Percentiles rank a stretch among this genome's conserved stretches.
Evolutionary conservation across 345 rosid species (phyloP).

Genomic region (Salix arbutifolia): DNA sequence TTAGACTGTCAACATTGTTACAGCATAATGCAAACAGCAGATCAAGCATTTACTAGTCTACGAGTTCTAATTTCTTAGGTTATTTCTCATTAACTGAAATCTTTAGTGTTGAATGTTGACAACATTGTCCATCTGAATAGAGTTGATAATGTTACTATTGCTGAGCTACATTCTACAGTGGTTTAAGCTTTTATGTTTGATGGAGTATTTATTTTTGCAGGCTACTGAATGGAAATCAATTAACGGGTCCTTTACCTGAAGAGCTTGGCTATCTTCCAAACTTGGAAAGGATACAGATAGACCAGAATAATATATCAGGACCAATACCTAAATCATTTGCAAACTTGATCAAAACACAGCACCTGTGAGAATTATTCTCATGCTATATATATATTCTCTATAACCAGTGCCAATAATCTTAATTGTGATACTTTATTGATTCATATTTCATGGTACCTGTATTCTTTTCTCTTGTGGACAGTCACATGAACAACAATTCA

Average conservation of each 20-base stretch:
- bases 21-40: background rate
- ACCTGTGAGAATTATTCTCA: constrained; percentile 65
- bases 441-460: constrained; percentile 9
- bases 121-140: background rate
- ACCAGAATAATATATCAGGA: constrained; percentile 84
- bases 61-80: background rate
- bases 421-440: background rate
- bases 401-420: background rate
- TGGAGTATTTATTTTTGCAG: constrained; percentile 40
- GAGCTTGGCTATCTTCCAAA: constrained; percentile 86
- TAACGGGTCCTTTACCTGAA: constrained; percentile 75
- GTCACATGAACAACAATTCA: constrained; percentile 98
- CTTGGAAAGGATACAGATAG: constrained; percentile 92
- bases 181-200: constrained; percentile 17
- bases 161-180: background rate
- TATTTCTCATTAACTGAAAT: background rate
- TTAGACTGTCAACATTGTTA: background rate
- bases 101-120: background rate
- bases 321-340: constrained; percentile 76
- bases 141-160: background rate
- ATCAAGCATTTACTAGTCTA: background rate
- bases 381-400: background rate
- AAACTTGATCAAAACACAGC: constrained; percentile 71
- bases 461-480: constrained; percentile 36
- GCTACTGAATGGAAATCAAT: constrained; percentile 82